Evolutionary conservation across 192 early-diverging fungal species (phyloP), one percentile per base, ranked within the genome.

Genomic region (Linnemannia exigua): DNA sequence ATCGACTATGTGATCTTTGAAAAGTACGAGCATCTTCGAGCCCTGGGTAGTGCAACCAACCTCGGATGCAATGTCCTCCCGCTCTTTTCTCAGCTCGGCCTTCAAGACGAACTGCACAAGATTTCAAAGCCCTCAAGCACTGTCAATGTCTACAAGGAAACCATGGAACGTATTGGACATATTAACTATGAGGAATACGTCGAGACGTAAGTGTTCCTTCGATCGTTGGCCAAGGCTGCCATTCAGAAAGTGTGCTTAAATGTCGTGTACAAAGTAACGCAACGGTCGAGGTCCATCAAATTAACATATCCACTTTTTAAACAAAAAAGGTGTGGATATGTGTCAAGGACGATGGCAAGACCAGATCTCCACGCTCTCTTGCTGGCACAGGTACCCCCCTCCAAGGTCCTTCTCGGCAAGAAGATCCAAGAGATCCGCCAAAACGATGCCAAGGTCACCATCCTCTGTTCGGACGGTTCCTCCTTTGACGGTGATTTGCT

Each of bases 401-500:
- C 25, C 31, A 74, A 74, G 48, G 33, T 74, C 5, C 48, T 28
- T 19, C 6, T 74, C 19, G 72, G 72, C 1, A 81, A 81, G 41
- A 58, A 75, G 31, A 74, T 81, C 17, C 16, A 28, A 19, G 16
- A 19, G 9, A 46, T 81, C 5, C 50, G 52, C 8, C 50, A 81
- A 17, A 33, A n/a, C 19, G 47, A 63, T 12, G 47, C 66, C 20
- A 68, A 63, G 20, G 80, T 81, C 1, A 76, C 51, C 54, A 74
- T 76, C 7, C 41, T 51, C 11, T 74, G 67, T 9, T n/a, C 37
- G 8, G 80, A 81, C 47, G 80, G 74, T 1, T 61, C 48, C 17
- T 50, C 38, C 22, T 76, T 70, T 35, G 20, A 67, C 38, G 80
- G 74, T 5, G 74, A 70, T 16, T n/a, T 81, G 15, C 51, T 81